Conservation (phyloP, 2,329 filamentous ascomycete genomes). For the Xylariaceae sp. region DNA sequence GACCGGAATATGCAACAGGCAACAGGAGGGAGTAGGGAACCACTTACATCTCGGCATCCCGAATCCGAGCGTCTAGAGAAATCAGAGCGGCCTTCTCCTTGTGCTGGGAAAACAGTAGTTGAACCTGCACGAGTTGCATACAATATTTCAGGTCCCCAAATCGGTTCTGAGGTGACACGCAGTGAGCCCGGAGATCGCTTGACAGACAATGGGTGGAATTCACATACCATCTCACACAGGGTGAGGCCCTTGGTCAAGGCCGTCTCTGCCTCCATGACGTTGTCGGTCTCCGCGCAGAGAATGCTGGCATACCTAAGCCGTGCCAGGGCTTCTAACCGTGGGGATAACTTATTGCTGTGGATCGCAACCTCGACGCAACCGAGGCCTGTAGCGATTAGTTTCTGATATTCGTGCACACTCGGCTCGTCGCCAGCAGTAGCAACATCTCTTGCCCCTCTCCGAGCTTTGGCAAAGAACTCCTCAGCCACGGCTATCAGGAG, state of each 20-base stretch:
- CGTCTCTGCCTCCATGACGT: slow-evolving; percentile 67
- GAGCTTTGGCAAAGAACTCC: slow-evolving; percentile 66
- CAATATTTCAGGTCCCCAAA: slow-evolving; percentile 67
- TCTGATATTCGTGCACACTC: slow-evolving; percentile 61
- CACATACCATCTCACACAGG: slow-evolving; percentile 57
- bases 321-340: slow-evolving; percentile 63
- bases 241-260: slow-evolving; percentile 65
- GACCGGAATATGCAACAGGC: too few species aligned
- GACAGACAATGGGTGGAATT: neutral
- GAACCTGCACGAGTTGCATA: slow-evolving; percentile 68
- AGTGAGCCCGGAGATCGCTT: slow-evolving; percentile 22
- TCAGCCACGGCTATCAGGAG: slow-evolving; percentile 68
- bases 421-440: slow-evolving; percentile 45
- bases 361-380: slow-evolving; percentile 67
- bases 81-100: slow-evolving; percentile 70
- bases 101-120: slow-evolving; percentile 60
- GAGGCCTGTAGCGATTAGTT: slow-evolving; percentile 65
- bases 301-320: slow-evolving; percentile 67
- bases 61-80: slow-evolving; percentile 62
- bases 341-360: slow-evolving; percentile 53
- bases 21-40: too few species aligned
- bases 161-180: slow-evolving; percentile 38
- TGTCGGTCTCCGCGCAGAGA: slow-evolving; percentile 70
- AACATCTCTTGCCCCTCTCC: slow-evolving; percentile 45
- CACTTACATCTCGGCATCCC: slow-evolving; percentile 59